Conservation (phyloP, 768 basidiomycete species). For the Suillus lakei region DNA sequence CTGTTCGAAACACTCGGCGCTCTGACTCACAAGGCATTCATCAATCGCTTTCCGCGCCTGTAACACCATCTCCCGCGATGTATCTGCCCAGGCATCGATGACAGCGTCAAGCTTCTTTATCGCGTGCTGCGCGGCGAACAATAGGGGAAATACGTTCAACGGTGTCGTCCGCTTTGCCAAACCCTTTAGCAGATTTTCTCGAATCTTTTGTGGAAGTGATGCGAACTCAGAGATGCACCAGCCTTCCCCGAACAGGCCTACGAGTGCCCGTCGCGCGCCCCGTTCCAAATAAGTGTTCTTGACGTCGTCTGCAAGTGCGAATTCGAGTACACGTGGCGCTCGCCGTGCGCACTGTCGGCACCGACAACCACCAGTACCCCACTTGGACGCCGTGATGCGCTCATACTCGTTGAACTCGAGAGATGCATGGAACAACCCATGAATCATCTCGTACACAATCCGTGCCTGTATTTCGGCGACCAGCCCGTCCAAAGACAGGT, state of each 20-base stretch:
- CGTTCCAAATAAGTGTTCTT: conserved; percentile 71
- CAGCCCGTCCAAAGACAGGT: conserved; percentile 76
- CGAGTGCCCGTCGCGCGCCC: conserved; percentile 74
- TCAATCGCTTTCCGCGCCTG: conserved; percentile 65
- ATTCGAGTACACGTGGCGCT: conserved; percentile 83
- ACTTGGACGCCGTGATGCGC: conserved; percentile 69
- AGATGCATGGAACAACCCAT: conserved; percentile 87
- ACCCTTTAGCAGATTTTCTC: conserved; percentile 73
- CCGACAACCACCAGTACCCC: conserved; percentile 84
- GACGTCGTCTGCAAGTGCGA: conserved; percentile 78
- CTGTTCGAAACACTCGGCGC: conserved; percentile 68
- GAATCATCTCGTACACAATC: conserved; percentile 87
- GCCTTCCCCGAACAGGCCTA: conserved; percentile 85
- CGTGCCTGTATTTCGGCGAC: conserved; percentile 81
- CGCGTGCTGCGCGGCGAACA: conserved; percentile 70
- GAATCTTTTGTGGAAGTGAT: conserved; percentile 61
- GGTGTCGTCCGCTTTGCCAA: conserved; percentile 72
- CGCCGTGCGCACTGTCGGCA: conserved; percentile 85
- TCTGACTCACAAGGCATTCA: conserved; percentile 59
- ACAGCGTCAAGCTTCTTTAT: conserved; percentile 55
- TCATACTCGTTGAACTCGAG: conserved; percentile 83
- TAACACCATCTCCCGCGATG: conserved; percentile 63
- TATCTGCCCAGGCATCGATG: conserved; percentile 55
- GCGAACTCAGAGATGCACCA: conserved; percentile 90
- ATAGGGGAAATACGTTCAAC: conserved; percentile 65